Evolutionary conservation across 2,329 filamentous ascomycete species (phyloP).

Genomic region (Cytospora piceae): DNA sequence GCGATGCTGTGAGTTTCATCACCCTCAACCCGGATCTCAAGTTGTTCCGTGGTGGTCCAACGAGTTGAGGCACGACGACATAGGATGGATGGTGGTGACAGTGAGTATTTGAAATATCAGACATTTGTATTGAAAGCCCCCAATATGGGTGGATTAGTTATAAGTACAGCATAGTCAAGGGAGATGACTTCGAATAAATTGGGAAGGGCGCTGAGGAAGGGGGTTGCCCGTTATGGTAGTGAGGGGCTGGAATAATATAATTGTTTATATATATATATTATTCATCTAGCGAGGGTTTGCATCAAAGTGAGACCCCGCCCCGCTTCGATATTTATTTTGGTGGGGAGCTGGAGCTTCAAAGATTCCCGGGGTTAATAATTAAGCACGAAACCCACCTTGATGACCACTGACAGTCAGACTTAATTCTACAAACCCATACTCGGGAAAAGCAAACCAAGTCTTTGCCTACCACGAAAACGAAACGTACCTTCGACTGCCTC

Average conservation of each 20-base stretch:
- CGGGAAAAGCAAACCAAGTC: not conserved
- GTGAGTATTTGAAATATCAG: no score
- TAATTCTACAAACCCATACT: not conserved
- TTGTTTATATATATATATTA: no score
- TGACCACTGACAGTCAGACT: not conserved
- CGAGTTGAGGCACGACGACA: no score
- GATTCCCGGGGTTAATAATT: not conserved
- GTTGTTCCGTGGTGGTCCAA: no score
- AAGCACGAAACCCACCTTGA: not conserved
- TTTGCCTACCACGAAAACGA: not conserved
- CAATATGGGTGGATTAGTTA: no score
- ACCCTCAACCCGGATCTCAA: no score
- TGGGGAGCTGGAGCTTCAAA: constrained; percentile 15
- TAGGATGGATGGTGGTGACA: no score
- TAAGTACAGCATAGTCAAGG: not conserved
- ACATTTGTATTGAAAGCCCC: no score
- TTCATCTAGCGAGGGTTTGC: constrained; percentile 24
- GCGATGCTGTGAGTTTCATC: no score
- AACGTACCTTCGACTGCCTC: not conserved
- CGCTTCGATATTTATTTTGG: constrained; percentile 25
- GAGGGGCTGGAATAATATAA: not conserved
- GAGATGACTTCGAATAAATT: no score
- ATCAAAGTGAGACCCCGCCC: constrained; percentile 24
- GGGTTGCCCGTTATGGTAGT: not conserved
- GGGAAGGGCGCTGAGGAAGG: no score